phyloP scores from a whole-genome alignment of 1,284 basidiomycete species.

The Boletus albobrunnescens region DNA sequence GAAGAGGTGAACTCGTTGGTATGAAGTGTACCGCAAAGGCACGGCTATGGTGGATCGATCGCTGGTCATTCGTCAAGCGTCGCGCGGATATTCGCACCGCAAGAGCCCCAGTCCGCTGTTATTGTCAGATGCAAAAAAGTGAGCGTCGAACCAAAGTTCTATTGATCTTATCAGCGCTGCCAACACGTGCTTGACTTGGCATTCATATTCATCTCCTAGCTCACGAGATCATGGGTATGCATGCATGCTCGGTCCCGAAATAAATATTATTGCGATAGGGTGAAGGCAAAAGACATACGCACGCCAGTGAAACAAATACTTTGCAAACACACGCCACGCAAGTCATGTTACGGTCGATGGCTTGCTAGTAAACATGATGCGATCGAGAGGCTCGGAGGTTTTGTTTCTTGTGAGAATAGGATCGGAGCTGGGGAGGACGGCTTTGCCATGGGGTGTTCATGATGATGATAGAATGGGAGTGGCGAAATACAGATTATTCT shows the following conservation, averaged over 20 bases:
- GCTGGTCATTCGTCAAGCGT: too few relatives aligned
- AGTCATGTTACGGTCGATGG: neutral
- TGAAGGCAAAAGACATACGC: neutral
- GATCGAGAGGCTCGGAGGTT: neutral
- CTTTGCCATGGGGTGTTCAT: neutral
- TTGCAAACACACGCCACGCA: too few relatives aligned
- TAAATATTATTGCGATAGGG: neutral
- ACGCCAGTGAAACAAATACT: too few relatives aligned
- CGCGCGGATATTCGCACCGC: too few relatives aligned
- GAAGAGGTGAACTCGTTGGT: too few relatives aligned
- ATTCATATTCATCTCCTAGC: too few relatives aligned
- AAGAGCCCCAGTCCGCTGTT: too few relatives aligned
- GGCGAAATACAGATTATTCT: conserved; percentile 15
- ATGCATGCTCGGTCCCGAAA: neutral
- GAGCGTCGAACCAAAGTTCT: too few relatives aligned
- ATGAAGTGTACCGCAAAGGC: too few relatives aligned
- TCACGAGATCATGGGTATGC: neutral
- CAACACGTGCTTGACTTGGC: neutral
- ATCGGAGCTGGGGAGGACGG: neutral
- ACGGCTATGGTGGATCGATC: too few relatives aligned
- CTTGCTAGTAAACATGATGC: neutral
- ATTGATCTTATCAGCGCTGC: too few relatives aligned
- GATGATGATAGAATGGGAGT: neutral
- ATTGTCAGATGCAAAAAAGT: too few relatives aligned
- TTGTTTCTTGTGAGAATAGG: neutral